Base-by-base conservation (phyloP, 768 basidiomycete genomes). In the Auriscalpium orientale region DNA sequence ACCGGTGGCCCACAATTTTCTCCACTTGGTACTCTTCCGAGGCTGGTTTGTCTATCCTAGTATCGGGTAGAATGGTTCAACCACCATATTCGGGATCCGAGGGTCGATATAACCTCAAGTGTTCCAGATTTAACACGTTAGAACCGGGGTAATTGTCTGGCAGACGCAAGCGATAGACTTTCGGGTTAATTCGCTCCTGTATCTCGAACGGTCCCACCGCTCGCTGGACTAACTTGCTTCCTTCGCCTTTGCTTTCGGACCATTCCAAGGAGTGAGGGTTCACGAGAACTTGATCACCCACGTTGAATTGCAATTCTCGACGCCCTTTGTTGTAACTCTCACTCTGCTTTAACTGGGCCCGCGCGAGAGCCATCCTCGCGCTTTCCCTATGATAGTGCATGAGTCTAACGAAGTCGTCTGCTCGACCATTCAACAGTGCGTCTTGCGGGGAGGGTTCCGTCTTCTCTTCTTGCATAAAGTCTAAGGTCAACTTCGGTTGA, bases 141-240 rank as follows among this genome's bases (percentile, higher is more conserved):
- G 64, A 61, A 16, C 62, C 62, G 0, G 58, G 51, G 56, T 66
- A 68, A 1, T 59, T 61, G 5, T 56, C 52, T 5, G 55, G 58
- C 21, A 67, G 12, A 13, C 58, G 16, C 8, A 66, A 16, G 15
- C 56, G 56, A 53, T 66, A 67, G n/a, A 59, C 59, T 8, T 62
- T 49, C 7, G 62, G 64, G 50, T 60, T 64, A 3, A 70, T 36
- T 35, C 58, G 64, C 40, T 62, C 47, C 33, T 62, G 54, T 0
- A 70, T 51, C 52, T 59, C 57, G 46, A 68, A 69, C 2, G 67
- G 67, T 1, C 68, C 65, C 51, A 57, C 28, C 20, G 45, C 46
- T 22, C 56, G 57, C 61, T 54, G 66, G 33, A 50, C 60, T 37
- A 55, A 55, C 18, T 61, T 70, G 54, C 49, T 57, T 34, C 66